phyloP scores from a whole-genome alignment of 306 rosid species.

The Cicer chorassanicum region DNA sequence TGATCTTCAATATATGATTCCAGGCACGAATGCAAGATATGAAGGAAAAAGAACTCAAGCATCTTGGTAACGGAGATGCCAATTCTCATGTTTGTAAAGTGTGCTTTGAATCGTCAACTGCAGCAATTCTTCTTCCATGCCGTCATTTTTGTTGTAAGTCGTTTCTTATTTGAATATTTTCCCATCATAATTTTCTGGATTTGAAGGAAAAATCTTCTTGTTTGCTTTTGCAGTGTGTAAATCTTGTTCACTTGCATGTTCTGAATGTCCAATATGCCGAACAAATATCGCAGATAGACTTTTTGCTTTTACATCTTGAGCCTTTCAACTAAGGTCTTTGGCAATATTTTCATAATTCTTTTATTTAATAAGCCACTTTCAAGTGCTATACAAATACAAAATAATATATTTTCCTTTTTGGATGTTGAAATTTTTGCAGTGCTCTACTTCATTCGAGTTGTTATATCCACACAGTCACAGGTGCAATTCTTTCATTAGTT shows the following conservation, averaged over 20 bases:
- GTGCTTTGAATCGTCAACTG: constrained; percentile 94
- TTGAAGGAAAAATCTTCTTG: constrained; percentile 32
- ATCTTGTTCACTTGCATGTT: constrained; percentile 96
- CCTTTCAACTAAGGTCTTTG: constrained; percentile 53
- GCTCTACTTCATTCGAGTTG: constrained; percentile 45
- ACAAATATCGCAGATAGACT: constrained; percentile 92
- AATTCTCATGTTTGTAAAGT: constrained; percentile 95
- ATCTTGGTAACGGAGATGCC: constrained; percentile 81
- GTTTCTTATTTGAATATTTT: constrained; percentile 12
- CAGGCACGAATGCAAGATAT: constrained; percentile 99
- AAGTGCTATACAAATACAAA: constrained; percentile 19
- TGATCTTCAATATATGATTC: constrained; percentile 35
- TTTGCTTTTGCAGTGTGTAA: constrained; percentile 68
- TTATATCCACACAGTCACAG: constrained; percentile 46
- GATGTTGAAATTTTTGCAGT: constrained; percentile 56
- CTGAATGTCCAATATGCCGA: constrained; percentile 96
- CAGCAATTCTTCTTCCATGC: constrained; percentile 96
- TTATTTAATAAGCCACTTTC: constrained; percentile 4
- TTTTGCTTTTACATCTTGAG: constrained; percentile 84
- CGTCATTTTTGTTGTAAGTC: constrained; percentile 95
- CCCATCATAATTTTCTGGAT: not conserved
- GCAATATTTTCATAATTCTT: constrained; percentile 14
- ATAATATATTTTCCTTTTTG: constrained; percentile 33
- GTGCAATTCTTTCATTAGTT: constrained; percentile 84
- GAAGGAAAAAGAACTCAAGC: constrained; percentile 88